Base-by-base conservation (phyloP, 2,329 filamentous ascomycete species). In the Chaetomiaceae sp. region DNA sequence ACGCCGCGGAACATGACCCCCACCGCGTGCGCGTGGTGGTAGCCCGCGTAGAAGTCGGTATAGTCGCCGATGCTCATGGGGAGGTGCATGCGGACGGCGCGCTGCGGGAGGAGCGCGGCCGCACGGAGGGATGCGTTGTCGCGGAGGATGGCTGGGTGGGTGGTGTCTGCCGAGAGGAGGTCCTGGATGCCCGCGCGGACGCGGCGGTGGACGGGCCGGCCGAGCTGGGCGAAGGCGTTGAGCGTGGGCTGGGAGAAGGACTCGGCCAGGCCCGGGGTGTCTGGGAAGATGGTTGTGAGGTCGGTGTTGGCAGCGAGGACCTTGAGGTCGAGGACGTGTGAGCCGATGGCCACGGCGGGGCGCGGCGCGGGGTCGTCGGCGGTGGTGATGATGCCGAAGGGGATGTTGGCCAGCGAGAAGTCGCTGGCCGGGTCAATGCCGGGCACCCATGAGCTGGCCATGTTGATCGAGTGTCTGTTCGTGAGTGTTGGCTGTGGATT, bases 41-140 rank as follows among this genome's bases (percentile, higher is more conserved):
- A 71, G 13, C 88, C 88, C 9, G 85, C 87, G 63, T 89, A 93
- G 71, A 93, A 93, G 67, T 93, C 88, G 1, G 87, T 89, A 66
- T 92, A 93, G 66, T 92, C 87, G 21, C 86, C 85, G 59, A 92
- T 89, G 48, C 76, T 74, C 79, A 93, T 83, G 2, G 88, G 88
- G 7, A 92, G 63, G 62, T 91, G 85, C 63, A 78, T 83, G 55
- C 74, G 78, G 43, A 84, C 79, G 17, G 81, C 70, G 4, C 73
- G 71, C 42, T 82, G 75, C 0, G 76, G 78, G 3, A 89, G 55
- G 12, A 92, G 66, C 0, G 76, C 79, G 47, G 74, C 70, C 50
- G 78, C 70, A 52, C 81, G 79, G 16, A 87, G 68, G 0, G 67
- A 60, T 2, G 67, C 64, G 61, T 90, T 86, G 50, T 83, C 75